Evolutionary conservation across 257 asterid genomes (phyloP), one percentile per base, ranked within the genome.

Genomic region (Ilex asprella): DNA sequence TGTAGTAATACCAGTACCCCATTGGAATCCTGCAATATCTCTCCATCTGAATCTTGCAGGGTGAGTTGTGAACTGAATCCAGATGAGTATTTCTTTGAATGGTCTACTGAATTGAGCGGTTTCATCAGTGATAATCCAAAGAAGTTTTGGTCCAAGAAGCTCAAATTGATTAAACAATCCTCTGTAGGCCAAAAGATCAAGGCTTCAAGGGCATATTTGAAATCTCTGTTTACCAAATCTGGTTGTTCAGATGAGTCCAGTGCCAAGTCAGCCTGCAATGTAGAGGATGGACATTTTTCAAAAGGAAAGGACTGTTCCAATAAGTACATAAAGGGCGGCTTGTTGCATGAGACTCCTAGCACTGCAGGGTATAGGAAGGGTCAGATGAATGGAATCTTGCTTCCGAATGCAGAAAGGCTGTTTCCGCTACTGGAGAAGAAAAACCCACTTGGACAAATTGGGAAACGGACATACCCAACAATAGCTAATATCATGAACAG

Each of bases 1-100:
- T 69, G 78, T 27, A 75, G 86, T 6, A 73, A 69, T 47, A 56
- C 69, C 12, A 78, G 69, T 61, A 76, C 86, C 56, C 89, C 89
- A 1, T 7, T 54, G 13, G 85, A 77, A 29, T 79, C 91, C 0
- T 73, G 83, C 81, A 81, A 68, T 63, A 75, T 80, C 29, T 82
- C 95, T 8, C 94, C 98, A 12, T 71, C 94, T 3, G 95, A 88
- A 39, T 88, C 97, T 6, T 80, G 94, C 72, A 57, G 95, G 32
- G 86, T 71, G 5, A 88, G 96, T 70, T 81, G 84, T 59, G 98
- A 91, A 31, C 84, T 80, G n/a, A 80, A 77, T 63, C 83, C 90
- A 0, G 85, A 81, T 49, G 89, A 89, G 41, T 68, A 68, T 57
- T 86, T 78, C 84, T 82, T 84, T 31, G 84, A 83, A 59, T 86